Evolutionary conservation across 2,329 filamentous ascomycete genomes (phyloP).

Genomic region (Hymenotorrendiella dingleyae): DNA sequence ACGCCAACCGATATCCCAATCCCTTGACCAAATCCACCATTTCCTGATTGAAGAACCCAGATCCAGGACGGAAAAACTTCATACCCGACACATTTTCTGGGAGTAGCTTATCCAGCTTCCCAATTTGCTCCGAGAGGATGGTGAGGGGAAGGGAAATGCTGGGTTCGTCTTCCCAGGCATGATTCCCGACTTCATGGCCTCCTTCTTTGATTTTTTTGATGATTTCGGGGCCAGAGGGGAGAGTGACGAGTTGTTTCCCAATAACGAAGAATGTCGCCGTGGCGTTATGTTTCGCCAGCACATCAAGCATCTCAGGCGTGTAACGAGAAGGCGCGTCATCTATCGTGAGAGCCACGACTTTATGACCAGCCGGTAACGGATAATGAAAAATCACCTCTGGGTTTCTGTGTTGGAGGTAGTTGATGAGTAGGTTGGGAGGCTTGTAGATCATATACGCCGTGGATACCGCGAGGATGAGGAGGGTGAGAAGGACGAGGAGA

Average conservation of each 20-base stretch:
- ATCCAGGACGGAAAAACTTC: constrained; percentile 76
- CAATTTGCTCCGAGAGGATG: constrained; percentile 58
- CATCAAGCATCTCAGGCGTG: constrained; percentile 62
- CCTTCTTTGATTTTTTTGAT: constrained; percentile 52
- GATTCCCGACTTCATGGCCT: constrained; percentile 75
- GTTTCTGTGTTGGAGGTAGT: constrained; percentile 64
- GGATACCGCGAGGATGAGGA: constrained; percentile 25
- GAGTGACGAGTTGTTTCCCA: constrained; percentile 62
- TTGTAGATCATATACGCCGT: constrained; percentile 72
- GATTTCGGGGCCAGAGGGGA: constrained; percentile 37
- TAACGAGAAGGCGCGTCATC: constrained; percentile 77
- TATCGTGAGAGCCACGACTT: constrained; percentile 75
- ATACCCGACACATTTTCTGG: constrained; percentile 43
- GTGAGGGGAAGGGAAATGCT: constrained; percentile 54
- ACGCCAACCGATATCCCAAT: constrained; percentile 65
- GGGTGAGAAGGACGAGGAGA: constrained; percentile 16
- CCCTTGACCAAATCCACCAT: constrained; percentile 58
- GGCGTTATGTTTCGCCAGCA: constrained; percentile 60
- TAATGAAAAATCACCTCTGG: constrained; percentile 77
- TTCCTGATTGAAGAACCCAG: constrained; percentile 69
- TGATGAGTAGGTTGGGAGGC: constrained; percentile 66
- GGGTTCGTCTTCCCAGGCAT: constrained; percentile 84
- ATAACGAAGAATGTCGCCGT: constrained; percentile 87
- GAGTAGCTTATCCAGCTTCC: constrained; percentile 50
- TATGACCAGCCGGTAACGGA: constrained; percentile 45